These are phyloP conservation scores for Zoysia pacifica DNA, from an alignment of 176 grass and related monocot species.

Conservation along the genomic window DNA sequence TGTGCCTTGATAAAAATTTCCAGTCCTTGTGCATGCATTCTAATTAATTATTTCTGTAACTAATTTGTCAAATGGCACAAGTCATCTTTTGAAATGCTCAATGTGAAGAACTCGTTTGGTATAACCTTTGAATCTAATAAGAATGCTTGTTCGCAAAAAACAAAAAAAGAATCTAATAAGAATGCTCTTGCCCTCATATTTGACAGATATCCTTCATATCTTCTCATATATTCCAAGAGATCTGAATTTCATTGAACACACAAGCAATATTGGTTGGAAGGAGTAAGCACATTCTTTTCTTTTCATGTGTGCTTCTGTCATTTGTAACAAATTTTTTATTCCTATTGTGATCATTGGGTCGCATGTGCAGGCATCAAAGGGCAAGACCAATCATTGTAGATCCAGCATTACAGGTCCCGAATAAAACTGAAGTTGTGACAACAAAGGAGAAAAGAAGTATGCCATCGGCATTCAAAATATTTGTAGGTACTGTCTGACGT, in stretches of 20 bases:
- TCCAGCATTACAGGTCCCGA: slow-evolving; percentile 78
- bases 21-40: neutral
- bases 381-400: slow-evolving; percentile 96
- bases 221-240: slow-evolving; percentile 92
- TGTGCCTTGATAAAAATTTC: neutral
- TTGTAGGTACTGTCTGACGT: slow-evolving; percentile 78
- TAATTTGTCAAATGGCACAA: slow-evolving; percentile 2
- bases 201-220: slow-evolving; percentile 92
- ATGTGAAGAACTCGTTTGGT: neutral
- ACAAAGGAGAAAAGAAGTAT: slow-evolving; percentile 98
- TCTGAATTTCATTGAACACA: slow-evolving; percentile 94
- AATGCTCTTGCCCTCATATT: slow-evolving; percentile 28
- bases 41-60: neutral
- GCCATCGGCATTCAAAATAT: slow-evolving; percentile 98
- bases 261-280: slow-evolving; percentile 95
- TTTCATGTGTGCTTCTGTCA: neutral
- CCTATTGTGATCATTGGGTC: slow-evolving; percentile 40
- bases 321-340: slow-evolving; percentile 31
- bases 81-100: slow-evolving; percentile 6
- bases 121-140: neutral
- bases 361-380: slow-evolving; percentile 72
- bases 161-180: neutral
- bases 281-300: slow-evolving; percentile 61
- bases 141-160: too few relatives aligned
- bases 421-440: slow-evolving; percentile 73